A percentile compares a stretch with the other conserved stretches of the same genome.
phyloP scores from a whole-genome alignment of 2,329 filamentous ascomycete genomes.

The Penicillium sumatraense region DNA sequence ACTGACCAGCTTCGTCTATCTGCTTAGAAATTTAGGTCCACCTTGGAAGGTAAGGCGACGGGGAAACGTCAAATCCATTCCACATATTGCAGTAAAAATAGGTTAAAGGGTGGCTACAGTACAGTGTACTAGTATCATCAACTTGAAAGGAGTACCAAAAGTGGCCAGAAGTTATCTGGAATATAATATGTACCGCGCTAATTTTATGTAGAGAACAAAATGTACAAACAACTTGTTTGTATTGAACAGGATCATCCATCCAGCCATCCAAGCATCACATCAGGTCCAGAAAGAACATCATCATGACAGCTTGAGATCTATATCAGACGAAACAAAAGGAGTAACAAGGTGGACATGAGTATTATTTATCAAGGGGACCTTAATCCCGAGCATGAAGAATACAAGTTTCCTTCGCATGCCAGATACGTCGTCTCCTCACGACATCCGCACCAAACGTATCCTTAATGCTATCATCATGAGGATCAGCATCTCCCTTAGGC shows the following conservation, averaged over 20 bases:
- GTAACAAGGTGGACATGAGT: slow-evolving; percentile 3
- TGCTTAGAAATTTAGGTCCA: too few species aligned
- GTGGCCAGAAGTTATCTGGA: too few species aligned
- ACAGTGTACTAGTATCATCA: too few species aligned
- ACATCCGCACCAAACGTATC: slow-evolving; percentile 46
- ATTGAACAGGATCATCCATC: too few species aligned
- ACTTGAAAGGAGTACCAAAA: too few species aligned
- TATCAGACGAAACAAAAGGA: slow-evolving; percentile 1
- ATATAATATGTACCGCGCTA: slow-evolving; percentile 17
- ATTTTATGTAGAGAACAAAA: slow-evolving; percentile 13
- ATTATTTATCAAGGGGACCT: slow-evolving; percentile 1
- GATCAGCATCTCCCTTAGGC: slow-evolving; percentile 16
- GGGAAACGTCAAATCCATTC: too few species aligned
- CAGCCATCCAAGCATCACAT: too few species aligned
- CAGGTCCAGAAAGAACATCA: slow-evolving; percentile 2
- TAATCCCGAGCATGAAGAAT: slow-evolving; percentile 45
- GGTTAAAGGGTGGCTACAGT: too few species aligned
- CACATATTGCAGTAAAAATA: too few species aligned
- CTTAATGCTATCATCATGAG: slow-evolving; percentile 37
- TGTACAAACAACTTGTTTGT: slow-evolving; percentile 12
- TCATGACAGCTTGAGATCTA: slow-evolving; percentile 3
- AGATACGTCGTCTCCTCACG: slow-evolving; percentile 47
- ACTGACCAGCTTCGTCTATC: too few species aligned
- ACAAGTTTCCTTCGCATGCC: slow-evolving; percentile 52
- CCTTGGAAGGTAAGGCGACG: too few species aligned